Percentiles rank a stretch among this genome's conserved stretches.
These are phyloP conservation scores for Coprinellus aureogranulatus DNA, from an alignment of 768 basidiomycete species.

Conservation along the genomic window DNA sequence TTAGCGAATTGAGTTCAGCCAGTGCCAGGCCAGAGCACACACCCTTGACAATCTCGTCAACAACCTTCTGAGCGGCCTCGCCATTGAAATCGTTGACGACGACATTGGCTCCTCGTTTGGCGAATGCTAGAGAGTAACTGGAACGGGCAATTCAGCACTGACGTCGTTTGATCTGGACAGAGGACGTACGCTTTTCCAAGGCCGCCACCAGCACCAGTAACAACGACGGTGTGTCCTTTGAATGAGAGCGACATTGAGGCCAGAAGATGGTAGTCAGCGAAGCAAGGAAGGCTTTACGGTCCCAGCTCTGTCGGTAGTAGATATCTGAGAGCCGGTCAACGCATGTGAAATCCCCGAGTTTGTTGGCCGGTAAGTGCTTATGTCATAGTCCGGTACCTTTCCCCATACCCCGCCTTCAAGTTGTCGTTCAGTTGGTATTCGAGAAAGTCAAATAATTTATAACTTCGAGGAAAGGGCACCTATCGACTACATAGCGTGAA, in stretches of 20 bases:
- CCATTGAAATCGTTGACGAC: conserved; percentile 94
- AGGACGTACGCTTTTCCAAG: conserved; percentile 81
- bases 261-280: conserved; percentile 1
- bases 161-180: background rate
- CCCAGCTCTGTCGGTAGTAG: conserved; percentile 1
- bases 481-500: background rate
- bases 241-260: conserved; percentile 62
- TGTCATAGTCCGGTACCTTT: background rate
- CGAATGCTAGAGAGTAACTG: conserved; percentile 89
- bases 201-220: conserved; percentile 96
- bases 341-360: conserved; percentile 16
- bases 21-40: conserved; percentile 17
- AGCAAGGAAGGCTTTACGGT: background rate
- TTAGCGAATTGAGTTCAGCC: background rate
- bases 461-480: background rate
- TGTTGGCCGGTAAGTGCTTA: conserved; percentile 1
- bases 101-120: conserved; percentile 88
- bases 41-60: conserved; percentile 85
- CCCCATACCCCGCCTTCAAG: background rate
- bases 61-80: conserved; percentile 87
- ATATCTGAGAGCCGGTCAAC: conserved; percentile 3
- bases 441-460: background rate
- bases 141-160: conserved; percentile 6
- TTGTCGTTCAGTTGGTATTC: background rate
- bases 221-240: conserved; percentile 85